Evolutionary conservation across 257 asterid species (phyloP), one percentile per base, ranked within the genome.

Genomic region (Solanum tacnaense): DNA sequence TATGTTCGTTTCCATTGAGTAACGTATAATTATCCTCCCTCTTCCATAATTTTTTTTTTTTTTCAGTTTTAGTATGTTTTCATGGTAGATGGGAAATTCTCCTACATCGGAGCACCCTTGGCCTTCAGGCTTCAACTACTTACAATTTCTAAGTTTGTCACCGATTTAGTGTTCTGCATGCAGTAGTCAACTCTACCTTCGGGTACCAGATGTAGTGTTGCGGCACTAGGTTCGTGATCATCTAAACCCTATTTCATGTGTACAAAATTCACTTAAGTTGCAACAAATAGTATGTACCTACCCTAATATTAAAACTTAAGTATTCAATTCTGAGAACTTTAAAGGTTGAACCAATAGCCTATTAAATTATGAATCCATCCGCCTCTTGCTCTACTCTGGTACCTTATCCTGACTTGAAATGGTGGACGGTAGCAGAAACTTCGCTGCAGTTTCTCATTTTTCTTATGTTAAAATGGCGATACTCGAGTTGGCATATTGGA

Each of bases 1-100:
- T 86, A 34, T 65, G 70, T 38, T 84, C 87, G 65, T 60, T 90
- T 44, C 89, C 91, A 15, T 56, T 76, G 39, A 90, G 38, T 91
- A 86, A 71, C 6, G 18, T 44, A 44, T 44, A 44, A 23, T 38
- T 38, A 38, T 38, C 32, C 9, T 78, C 62, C n/a, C n/a, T 10
- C 32, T 39, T 38, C 15, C 36, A n/a, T 38, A 38, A 8, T 38
- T 7, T n/a, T 31, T 31, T 2, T 23, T 38, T 25, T 75, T 23
- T 27, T 78, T 2, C 34, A 13, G 11, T 78, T 4, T 78, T 39
- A 27, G 25, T 46, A 41, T 44, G 10, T 81, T 44, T 25, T 79
- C 36, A 15, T 44, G 25, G 16, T 44, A 49, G 65, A 79, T 25
- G 49, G 65, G 9, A 72, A 41, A 27, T 81, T 44, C 65, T 44